phyloP scores from a whole-genome alignment of 306 rosid species.

The Gleditsia sinensis region DNA sequence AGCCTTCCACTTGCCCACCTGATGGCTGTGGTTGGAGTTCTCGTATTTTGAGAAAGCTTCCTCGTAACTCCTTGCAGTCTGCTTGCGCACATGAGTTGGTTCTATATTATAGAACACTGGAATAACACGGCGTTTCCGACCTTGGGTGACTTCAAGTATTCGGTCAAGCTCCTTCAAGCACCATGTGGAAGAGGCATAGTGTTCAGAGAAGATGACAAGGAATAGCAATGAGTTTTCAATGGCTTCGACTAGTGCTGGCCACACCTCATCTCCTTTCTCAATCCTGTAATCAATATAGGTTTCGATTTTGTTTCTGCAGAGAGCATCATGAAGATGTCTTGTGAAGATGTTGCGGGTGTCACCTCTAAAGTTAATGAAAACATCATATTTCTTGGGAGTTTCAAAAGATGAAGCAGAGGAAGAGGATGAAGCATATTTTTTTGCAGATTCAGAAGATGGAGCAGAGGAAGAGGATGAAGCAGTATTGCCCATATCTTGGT shows the following conservation, averaged over 20 bases:
- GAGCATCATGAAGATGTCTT: background rate
- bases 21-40: too few relatives aligned
- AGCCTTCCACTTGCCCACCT: background rate
- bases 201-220: background rate
- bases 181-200: background rate
- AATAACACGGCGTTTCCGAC: background rate
- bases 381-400: background rate
- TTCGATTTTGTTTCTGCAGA: background rate
- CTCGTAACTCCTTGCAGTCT: background rate
- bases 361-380: background rate
- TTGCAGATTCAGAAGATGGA: too few relatives aligned
- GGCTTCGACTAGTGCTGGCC: background rate
- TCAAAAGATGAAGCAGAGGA: background rate
- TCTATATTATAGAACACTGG: background rate
- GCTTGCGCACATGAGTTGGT: background rate
- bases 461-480: too few relatives aligned
- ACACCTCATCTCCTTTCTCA: background rate
- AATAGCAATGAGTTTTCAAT: background rate
- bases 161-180: background rate
- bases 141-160: background rate
- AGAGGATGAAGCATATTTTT: background rate
- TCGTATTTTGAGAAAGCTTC: too few relatives aligned
- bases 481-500: too few relatives aligned
- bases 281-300: background rate
- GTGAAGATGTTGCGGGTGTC: background rate